A percentile compares a stretch with the other conserved stretches of the same genome.
These are phyloP conservation scores for Apiotrichum veenhuisii DNA, from an alignment of 1,284 basidiomycete genomes.

Conservation along the genomic window DNA sequence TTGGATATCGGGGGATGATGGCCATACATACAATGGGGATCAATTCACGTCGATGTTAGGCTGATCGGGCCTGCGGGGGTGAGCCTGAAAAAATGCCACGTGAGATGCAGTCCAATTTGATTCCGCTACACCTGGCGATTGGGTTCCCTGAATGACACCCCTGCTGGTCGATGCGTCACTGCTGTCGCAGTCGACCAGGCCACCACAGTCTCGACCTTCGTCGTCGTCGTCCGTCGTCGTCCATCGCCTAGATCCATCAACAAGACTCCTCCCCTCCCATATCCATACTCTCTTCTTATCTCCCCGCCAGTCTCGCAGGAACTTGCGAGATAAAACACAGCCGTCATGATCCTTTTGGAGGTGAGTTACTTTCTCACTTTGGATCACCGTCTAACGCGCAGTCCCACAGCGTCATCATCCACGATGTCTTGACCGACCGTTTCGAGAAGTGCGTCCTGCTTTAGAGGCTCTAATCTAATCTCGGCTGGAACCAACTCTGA, in stretches of 20 bases:
- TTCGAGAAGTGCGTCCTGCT: slow-evolving; percentile 65
- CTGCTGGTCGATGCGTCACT: background rate
- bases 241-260: background rate
- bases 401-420: slow-evolving; percentile 89
- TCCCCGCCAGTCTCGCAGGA: too few species aligned
- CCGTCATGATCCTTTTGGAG: slow-evolving; percentile 66
- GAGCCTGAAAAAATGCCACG: too few species aligned
- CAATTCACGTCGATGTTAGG: too few species aligned
- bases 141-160: background rate
- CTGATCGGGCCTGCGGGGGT: too few species aligned
- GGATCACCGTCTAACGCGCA: slow-evolving; percentile 37
- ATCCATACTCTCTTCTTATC: background rate
- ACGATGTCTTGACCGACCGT: slow-evolving; percentile 86
- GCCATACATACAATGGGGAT: too few species aligned
- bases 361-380: slow-evolving; percentile 49
- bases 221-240: background rate
- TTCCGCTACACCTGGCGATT: too few species aligned
- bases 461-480: background rate
- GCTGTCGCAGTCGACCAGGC: too few species aligned
- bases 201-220: too few species aligned
- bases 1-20: too few species aligned
- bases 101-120: too few species aligned
- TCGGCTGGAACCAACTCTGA: background rate
- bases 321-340: too few species aligned
- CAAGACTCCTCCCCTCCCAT: background rate